Conservation (phyloP, 768 basidiomycete genomes). For the Lentinula sp. region DNA sequence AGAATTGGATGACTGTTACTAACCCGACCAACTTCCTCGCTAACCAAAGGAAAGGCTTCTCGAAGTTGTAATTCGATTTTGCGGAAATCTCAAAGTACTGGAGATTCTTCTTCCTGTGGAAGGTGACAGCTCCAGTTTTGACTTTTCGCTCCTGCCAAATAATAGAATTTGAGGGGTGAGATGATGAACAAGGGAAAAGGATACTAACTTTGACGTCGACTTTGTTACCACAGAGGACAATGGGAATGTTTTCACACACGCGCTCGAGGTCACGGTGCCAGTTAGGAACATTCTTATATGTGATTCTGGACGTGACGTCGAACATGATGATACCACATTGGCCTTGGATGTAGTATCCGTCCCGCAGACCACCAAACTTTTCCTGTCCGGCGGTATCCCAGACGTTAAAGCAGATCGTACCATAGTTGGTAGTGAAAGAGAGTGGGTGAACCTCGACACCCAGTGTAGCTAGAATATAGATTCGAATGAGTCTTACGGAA, state of each 20-base stretch:
- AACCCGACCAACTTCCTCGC: slow-evolving; percentile 97
- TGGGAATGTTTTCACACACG: slow-evolving; percentile 99
- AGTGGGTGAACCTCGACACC: slow-evolving; percentile 99
- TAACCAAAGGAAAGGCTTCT: slow-evolving; percentile 99
- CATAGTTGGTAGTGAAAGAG: slow-evolving; percentile 95
- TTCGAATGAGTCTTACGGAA: slow-evolving; percentile 7
- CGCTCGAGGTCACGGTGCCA: slow-evolving; percentile 99
- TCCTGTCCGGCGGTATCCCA: slow-evolving; percentile 99
- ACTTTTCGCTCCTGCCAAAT: slow-evolving; percentile 90
- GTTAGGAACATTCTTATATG: slow-evolving; percentile 99
- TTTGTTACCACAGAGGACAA: slow-evolving; percentile 99
- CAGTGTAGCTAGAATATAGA: slow-evolving; percentile 71
- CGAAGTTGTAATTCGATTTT: slow-evolving; percentile 99
- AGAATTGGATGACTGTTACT: slow-evolving; percentile 19
- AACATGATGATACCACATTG: slow-evolving; percentile 99
- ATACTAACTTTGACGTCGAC: slow-evolving; percentile 92
- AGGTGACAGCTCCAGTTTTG: slow-evolving; percentile 96
- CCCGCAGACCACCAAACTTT: slow-evolving; percentile 98
- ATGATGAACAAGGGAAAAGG: slow-evolving; percentile 6
- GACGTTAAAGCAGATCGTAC: slow-evolving; percentile 98
- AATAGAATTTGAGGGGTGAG: slow-evolving; percentile 1
- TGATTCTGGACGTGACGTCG: slow-evolving; percentile 98
- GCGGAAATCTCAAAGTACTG: slow-evolving; percentile 99
- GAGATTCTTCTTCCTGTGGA: slow-evolving; percentile 99
- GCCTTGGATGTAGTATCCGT: slow-evolving; percentile 95